Conservation (phyloP, 257 asterid species). For the Jacaranda mimosifolia region DNA sequence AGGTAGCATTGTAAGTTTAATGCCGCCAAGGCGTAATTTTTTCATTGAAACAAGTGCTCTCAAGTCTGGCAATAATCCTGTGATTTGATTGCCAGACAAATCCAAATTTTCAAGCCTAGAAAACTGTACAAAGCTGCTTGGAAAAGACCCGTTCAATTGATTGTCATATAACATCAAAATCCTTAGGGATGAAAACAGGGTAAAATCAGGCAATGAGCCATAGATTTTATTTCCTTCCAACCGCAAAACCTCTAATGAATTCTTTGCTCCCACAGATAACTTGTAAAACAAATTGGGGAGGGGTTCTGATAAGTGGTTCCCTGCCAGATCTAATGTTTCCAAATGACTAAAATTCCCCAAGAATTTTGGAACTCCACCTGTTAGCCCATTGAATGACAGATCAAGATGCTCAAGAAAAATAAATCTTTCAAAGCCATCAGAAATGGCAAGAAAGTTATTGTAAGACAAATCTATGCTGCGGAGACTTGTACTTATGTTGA, state of each 20-base stretch:
- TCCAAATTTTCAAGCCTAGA: not conserved
- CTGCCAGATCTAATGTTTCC: not conserved
- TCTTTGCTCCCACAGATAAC: not conserved
- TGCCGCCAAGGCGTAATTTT: not conserved
- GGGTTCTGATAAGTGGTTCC: constrained; percentile 17
- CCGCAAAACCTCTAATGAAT: not conserved
- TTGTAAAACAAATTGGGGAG: constrained; percentile 19
- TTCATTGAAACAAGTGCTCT: not conserved
- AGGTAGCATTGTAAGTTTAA: constrained; percentile 10
- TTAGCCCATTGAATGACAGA: constrained; percentile 22
- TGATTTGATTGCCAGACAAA: constrained; percentile 32
- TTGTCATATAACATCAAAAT: not conserved
- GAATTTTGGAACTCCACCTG: constrained; percentile 43
- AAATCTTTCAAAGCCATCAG: constrained; percentile 37
- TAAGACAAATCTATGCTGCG: constrained; percentile 19
- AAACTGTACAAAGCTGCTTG: not conserved
- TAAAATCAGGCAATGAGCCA: not conserved
- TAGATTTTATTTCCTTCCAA: not conserved
- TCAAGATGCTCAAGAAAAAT: constrained; percentile 20
- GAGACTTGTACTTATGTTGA: constrained; percentile 29
- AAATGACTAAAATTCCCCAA: constrained; percentile 25
- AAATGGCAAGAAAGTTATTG: constrained; percentile 33
- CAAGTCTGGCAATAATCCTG: constrained; percentile 34
- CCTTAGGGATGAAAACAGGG: not conserved
- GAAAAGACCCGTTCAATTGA: constrained; percentile 32